Percentiles rank a stretch among this genome's conserved stretches.
Conservation (phyloP, 2,329 filamentous ascomycete genomes). For the Botryotinia globosa region DNA sequence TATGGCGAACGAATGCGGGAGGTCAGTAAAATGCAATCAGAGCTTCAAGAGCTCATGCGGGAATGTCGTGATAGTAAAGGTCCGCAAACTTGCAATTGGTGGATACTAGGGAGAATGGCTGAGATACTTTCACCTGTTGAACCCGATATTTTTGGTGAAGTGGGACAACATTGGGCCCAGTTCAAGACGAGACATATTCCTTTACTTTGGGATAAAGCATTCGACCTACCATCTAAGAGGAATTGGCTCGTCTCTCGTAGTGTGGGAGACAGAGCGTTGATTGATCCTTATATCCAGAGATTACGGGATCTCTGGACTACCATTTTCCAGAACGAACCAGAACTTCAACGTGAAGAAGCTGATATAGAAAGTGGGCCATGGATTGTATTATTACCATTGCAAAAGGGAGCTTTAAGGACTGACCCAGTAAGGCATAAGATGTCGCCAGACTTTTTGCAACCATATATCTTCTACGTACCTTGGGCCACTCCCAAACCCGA, state of each 20-base stretch:
- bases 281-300: not conserved
- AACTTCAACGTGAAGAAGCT: not conserved
- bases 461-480: slow-evolving; percentile 11
- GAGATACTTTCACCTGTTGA: slow-evolving; percentile 14
- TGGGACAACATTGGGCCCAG: slow-evolving; percentile 7
- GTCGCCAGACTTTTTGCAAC: not conserved
- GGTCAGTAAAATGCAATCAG: not conserved
- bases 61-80: not conserved
- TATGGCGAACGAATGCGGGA: slow-evolving; percentile 7
- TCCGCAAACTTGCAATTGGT: slow-evolving; percentile 1
- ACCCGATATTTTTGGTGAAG: slow-evolving; percentile 6
- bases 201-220: slow-evolving; percentile 12
- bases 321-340: not conserved
- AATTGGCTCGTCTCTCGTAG: not conserved
- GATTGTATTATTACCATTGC: slow-evolving; percentile 8
- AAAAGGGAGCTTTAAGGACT: slow-evolving; percentile 7
- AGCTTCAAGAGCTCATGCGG: not conserved
- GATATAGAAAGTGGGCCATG: not conserved
- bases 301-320: not conserved
- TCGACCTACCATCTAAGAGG: not conserved
- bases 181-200: slow-evolving; percentile 8
- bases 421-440: slow-evolving; percentile 5
- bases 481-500: slow-evolving; percentile 7
- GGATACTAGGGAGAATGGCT: slow-evolving; percentile 7
- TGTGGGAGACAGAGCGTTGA: not conserved